Evolutionary conservation across 169 alveolate species (phyloP).

Genomic region (Eimeria nieschulzi): DNA sequence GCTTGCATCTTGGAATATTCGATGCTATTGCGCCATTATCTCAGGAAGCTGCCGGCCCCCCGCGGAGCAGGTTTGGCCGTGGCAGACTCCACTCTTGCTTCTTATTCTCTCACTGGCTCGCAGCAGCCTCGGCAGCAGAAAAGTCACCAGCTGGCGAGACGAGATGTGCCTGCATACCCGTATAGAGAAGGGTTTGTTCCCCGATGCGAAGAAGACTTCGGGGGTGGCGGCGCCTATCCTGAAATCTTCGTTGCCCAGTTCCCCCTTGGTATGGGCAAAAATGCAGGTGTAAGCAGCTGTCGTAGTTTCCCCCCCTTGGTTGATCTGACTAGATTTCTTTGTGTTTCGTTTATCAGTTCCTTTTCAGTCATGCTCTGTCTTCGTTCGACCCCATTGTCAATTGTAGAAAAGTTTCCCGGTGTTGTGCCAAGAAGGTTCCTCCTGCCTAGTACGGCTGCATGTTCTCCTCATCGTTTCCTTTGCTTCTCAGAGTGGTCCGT

Average conservation of each 20-base stretch:
- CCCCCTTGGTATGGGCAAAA: constrained; percentile 84
- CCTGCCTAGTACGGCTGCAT: background rate
- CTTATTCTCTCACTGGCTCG: background rate
- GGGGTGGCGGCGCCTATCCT: constrained; percentile 88
- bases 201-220: constrained; percentile 83
- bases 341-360: too few relatives aligned
- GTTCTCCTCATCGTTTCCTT: background rate
- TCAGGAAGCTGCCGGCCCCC: constrained; percentile 62
- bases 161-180: constrained; percentile 71
- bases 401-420: too few relatives aligned
- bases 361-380: background rate
- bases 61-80: constrained; percentile 30
- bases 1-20: background rate
- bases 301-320: too few relatives aligned
- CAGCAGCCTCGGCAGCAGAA: background rate
- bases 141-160: background rate
- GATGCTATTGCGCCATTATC: background rate
- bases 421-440: background rate
- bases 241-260: constrained; percentile 85
- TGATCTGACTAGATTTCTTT: too few relatives aligned
- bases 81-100: constrained; percentile 20
- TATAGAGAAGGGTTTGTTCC: constrained; percentile 80
- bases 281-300: background rate
- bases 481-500: background rate
- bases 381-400: background rate